Evolutionary conservation across 108 stramenopile genomes (phyloP).

Genomic region (Cyclotella cryptica): DNA sequence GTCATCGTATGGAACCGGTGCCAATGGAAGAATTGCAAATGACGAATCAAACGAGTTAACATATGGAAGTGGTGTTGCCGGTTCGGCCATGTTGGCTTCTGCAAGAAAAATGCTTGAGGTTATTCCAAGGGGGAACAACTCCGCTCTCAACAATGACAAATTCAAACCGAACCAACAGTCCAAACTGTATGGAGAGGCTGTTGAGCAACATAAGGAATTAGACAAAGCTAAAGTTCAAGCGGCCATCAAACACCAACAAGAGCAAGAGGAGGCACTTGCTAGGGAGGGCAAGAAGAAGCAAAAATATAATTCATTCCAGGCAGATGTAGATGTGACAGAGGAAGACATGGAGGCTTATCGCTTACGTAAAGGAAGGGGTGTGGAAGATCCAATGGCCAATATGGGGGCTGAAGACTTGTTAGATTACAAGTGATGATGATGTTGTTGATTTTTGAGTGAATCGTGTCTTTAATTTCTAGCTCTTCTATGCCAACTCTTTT

Average conservation of each 20-base stretch:
- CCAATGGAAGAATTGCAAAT: slow-evolving; percentile 90
- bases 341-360: slow-evolving; percentile 99
- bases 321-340: slow-evolving; percentile 86
- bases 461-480: background rate
- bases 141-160: slow-evolving; percentile 15
- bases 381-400: slow-evolving; percentile 91
- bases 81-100: slow-evolving; percentile 82
- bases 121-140: slow-evolving; percentile 41
- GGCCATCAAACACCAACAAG: slow-evolving; percentile 67
- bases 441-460: background rate
- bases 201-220: slow-evolving; percentile 66
- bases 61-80: slow-evolving; percentile 81
- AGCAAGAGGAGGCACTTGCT: slow-evolving; percentile 42
- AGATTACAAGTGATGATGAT: slow-evolving; percentile 63
- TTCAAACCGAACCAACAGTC: slow-evolving; percentile 64
- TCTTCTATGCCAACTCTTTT: too few species aligned
- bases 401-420: slow-evolving; percentile 66
- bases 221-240: slow-evolving; percentile 84
- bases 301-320: slow-evolving; percentile 87
- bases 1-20: slow-evolving; percentile 95
- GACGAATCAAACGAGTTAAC: slow-evolving; percentile 86
- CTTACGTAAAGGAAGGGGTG: slow-evolving; percentile 75
- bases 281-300: slow-evolving; percentile 65
- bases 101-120: slow-evolving; percentile 88
- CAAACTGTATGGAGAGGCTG: slow-evolving; percentile 88